Base-by-base conservation (phyloP, 495 filamentous ascomycete species). In the Durotheca rogersii region DNA sequence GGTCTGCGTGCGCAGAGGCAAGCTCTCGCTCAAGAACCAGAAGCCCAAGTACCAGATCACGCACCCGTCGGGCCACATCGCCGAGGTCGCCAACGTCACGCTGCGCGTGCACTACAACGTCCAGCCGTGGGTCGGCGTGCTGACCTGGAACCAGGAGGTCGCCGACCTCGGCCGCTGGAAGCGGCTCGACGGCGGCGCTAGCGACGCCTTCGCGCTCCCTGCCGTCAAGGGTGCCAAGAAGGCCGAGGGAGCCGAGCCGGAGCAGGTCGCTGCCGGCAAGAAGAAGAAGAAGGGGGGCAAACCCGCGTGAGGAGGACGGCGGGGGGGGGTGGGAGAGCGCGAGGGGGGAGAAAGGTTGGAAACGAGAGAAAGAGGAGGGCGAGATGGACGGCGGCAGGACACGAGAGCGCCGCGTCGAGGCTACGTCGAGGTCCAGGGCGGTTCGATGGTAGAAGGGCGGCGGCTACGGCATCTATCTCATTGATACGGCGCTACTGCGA, bases 31-130 rank as follows among this genome's bases (percentile, higher is more conserved):
- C 52, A 80, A 81, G 58, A 88, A 88, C 65, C 85, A 90, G 64
- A 84, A 82, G 62, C 84, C 87, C 5, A 97, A 98, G 71, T 98
- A 98, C 77, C 86, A 91, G 60, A 89, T 96, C 65, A 91, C 89
- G 7, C 89, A 95, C 67, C 85, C 90, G 15, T 79, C 81, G 6
- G 87, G 89, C 40, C 79, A 78, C 61, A 70, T 96, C 52, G 85
- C 87, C 31, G 76, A 81, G 58, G 71, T 70, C 15, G 68, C 73
- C 30, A 86, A 95, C 71, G 88, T 90, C 45, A 85, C 81, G 21
- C 72, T 98, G 38, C 77, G 78, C 43, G 76, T 96, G 31, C 82
- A 89, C 47, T 98, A 91, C 84, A 96, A 96, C 76, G 87, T 96
- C 51, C 93, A 98, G 80, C 93, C 93, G 25, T 96, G 91, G 89